Base-by-base conservation (phyloP, 2,329 filamentous ascomycete genomes). In the Fusarium sp. region DNA sequence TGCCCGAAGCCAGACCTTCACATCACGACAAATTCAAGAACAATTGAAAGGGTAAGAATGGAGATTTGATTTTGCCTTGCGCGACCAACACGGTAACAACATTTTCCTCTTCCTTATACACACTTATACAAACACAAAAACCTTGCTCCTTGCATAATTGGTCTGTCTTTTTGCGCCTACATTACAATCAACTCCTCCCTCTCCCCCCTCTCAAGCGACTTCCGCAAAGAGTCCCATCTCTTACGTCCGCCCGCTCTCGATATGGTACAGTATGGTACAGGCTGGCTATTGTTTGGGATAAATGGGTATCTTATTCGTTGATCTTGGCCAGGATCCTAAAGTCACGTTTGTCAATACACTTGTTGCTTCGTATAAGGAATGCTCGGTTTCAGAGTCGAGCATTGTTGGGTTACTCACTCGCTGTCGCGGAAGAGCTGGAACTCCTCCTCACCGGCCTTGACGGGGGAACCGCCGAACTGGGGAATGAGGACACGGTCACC, bases 401-500 rank as follows among this genome's bases (percentile, higher is more conserved):
- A 26, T 26, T 24, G 8, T n/a, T 33, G n/a, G n/a, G 21, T 5
- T 19, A 92, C 94, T 84, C 91, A 98, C 95, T 99, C 96, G 86
- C 94, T 92, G 84, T 99, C 96, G 78, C 96, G 89, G 92, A 97
- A 99, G 71, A 99, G 90, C 70, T 92, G 90, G 87, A 89, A 98
- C 85, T 99, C 96, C 74, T 98, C 94, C 76, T 99, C 95, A 75
- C 95, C 96, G 75, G 98, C 93, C 89, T 98, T 98, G 82, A 99
- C 91, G 71, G 95, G 92, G 79, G 92, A 96, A 71, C 96, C 96
- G 77, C 96, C 96, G 78, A 91, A 99, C 93, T 95, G 92, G 75
- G 96, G 96, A 80, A 98, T 98, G 85, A 99, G 84, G 67, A 99
- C 96, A 78, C 93, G 92, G 85, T 99, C 96, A 73, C 96, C 96